phyloP scores from a whole-genome alignment of 768 basidiomycete species.

The Chalciporus sphaerocephalus region DNA sequence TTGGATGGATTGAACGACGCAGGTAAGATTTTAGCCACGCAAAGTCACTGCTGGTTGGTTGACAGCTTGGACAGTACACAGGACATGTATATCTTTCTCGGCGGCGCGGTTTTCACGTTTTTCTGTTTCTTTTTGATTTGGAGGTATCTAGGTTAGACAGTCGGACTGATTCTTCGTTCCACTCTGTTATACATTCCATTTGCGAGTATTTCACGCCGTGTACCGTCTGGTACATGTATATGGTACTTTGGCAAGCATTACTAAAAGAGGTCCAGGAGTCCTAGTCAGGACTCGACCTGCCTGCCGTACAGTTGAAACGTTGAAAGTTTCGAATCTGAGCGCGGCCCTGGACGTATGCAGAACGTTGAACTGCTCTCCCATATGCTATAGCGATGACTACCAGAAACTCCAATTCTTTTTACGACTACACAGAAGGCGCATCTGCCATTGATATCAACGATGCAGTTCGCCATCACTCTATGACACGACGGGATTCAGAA shows the following conservation, averaged over 20 bases:
- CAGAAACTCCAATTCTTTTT: constrained; percentile 9
- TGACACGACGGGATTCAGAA: constrained; percentile 64
- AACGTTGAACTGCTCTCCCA: background rate
- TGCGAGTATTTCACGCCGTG: background rate
- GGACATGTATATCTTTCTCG: constrained; percentile 91
- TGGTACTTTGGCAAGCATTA: background rate
- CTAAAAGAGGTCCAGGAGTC: constrained; percentile 23
- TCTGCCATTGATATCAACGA: constrained; percentile 67
- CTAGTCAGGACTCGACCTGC: too few species aligned
- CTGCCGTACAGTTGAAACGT: too few species aligned
- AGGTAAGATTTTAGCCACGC: constrained; percentile 48
- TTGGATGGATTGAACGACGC: constrained; percentile 94
- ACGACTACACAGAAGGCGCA: constrained; percentile 87
- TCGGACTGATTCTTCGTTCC: background rate
- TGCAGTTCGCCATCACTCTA: constrained; percentile 49
- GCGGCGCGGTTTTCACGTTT: constrained; percentile 82
- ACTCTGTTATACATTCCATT: background rate
- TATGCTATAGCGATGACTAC: constrained; percentile 15
- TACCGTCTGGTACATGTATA: background rate
- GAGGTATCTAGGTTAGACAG: constrained; percentile 69
- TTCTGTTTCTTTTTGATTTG: constrained; percentile 92
- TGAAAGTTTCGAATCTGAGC: background rate
- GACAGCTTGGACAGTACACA: constrained; percentile 60
- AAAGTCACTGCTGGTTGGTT: background rate
- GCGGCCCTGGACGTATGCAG: background rate